Evolutionary conservation across 148 eudicot species (phyloP), one percentile per base, ranked within the genome.

Genomic region (Chenopodium quinoa): DNA sequence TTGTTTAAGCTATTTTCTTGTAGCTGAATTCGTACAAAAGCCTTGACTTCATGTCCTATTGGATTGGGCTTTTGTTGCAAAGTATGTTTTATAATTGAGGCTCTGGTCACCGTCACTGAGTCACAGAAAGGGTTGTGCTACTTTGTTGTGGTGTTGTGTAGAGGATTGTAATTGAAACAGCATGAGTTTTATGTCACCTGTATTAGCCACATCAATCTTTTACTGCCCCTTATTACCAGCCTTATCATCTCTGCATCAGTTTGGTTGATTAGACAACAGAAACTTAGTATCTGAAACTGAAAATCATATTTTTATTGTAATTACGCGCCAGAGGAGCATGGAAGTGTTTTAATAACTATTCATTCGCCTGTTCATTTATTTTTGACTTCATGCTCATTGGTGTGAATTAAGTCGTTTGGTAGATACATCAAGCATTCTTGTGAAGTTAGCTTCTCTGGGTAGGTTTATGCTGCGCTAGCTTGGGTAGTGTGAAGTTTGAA

Each of bases 361-460:
- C 8, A 65, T 48, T 3, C n/a, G 63, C 10, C 54, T 20, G 12
- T 48, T 44, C 65, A 46, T 48, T 17, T 17, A 20, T 13, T 19
- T 71, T 37, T 71, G 12, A 71, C 25, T 34, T 71, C 73, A 71
- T 34, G 50, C 7, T 71, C 74, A 17, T 19, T 8, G 20, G 12
- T 71, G 48, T 71, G 4, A 37, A 19, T 40, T 22, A 72, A 22
- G 56, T 72, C 75, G 17, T 72, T 72, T n/a, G 29, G 3, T 72
- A 72, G 54, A 72, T 44, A 72, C 46, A 72, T 22, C 29, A n/a
- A 72, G 75, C 54, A 72, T 22, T 37, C 40, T 63, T 71, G 22
- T 84, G 56, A 75, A 74, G 62, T 74, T 73, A 69, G 76, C 31
- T 22, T 73, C 58, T 46, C 34, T 17, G 17, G 56, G 12, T 73